These are phyloP conservation scores for Linanthus parryae DNA, from an alignment of 148 eudicot species.

Conservation along the genomic window DNA sequence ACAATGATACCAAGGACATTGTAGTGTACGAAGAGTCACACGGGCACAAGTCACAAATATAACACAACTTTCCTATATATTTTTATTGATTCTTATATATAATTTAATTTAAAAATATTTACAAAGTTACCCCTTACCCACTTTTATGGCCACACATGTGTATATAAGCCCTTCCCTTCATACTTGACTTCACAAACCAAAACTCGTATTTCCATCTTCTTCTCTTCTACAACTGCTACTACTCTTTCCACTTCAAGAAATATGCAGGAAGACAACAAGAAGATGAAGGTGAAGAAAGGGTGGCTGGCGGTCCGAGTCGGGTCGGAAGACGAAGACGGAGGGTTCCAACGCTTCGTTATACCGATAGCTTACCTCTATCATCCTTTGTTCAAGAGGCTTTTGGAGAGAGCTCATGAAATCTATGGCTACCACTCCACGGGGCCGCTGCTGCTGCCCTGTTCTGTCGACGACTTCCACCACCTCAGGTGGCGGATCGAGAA, in stretches of 20 bases:
- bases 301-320: slow-evolving; percentile 6
- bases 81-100: too few species aligned
- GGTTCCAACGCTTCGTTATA: slow-evolving; percentile 7
- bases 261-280: slow-evolving; percentile 9
- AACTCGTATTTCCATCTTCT: not conserved
- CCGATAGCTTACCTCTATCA: slow-evolving; percentile 9
- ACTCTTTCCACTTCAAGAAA: not conserved
- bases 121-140: too few species aligned
- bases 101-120: too few species aligned
- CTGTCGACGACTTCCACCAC: slow-evolving; percentile 4
- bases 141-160: too few species aligned
- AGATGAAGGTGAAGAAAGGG: slow-evolving; percentile 10
- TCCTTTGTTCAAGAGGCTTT: slow-evolving; percentile 2
- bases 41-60: too few species aligned
- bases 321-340: not conserved
- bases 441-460: slow-evolving; percentile 2
- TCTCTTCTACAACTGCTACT: not conserved
- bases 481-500: slow-evolving; percentile 8
- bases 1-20: too few species aligned
- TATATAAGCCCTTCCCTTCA: too few species aligned
- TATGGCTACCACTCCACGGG: slow-evolving; percentile 5
- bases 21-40: too few species aligned
- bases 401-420: slow-evolving; percentile 4
- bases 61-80: too few species aligned
- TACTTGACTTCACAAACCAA: not conserved